Percentiles rank a stretch among this genome's conserved stretches.
Evolutionary conservation across 2,329 filamentous ascomycete species (phyloP).

Genomic region (Colletotrichum tofieldiae): DNA sequence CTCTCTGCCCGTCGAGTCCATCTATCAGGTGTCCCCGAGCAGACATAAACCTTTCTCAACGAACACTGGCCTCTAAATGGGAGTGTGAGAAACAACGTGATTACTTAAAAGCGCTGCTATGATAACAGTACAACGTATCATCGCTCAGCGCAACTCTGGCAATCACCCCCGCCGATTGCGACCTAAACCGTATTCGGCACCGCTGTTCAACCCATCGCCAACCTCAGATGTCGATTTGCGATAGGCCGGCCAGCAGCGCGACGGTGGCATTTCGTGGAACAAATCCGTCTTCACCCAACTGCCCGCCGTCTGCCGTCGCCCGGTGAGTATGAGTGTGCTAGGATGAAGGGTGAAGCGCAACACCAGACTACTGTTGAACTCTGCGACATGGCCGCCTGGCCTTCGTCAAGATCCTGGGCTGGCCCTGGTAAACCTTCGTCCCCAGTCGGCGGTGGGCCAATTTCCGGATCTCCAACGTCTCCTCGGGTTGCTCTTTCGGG

Average conservation of each 20-base stretch:
- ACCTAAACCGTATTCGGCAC: slow-evolving; percentile 16
- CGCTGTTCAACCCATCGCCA: slow-evolving; percentile 6
- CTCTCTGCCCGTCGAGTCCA: background rate
- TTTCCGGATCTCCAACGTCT: slow-evolving; percentile 31
- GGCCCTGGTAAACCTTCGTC: slow-evolving; percentile 40
- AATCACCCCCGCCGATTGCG: slow-evolving; percentile 11
- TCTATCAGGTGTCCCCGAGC: background rate
- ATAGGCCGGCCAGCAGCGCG: slow-evolving; percentile 8
- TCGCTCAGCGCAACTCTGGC: background rate
- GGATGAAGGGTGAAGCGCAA: background rate
- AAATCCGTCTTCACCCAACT: background rate
- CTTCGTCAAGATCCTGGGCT: slow-evolving; percentile 13
- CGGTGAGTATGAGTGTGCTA: background rate
- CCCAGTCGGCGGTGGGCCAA: slow-evolving; percentile 27
- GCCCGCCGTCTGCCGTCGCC: background rate
- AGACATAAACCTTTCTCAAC: background rate
- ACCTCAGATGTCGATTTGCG: slow-evolving; percentile 23
- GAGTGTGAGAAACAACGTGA: background rate
- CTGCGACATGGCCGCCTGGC: slow-evolving; percentile 1
- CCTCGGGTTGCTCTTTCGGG: slow-evolving; percentile 27
- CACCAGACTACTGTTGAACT: background rate
- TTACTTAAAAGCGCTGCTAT: slow-evolving; percentile 12
- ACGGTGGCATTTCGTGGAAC: slow-evolving; percentile 19
- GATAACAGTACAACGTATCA: slow-evolving; percentile 15
- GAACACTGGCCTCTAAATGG: slow-evolving; percentile 8